These are phyloP conservation scores for Firmiana major DNA, from an alignment of 345 rosid genomes.

Conservation along the genomic window DNA sequence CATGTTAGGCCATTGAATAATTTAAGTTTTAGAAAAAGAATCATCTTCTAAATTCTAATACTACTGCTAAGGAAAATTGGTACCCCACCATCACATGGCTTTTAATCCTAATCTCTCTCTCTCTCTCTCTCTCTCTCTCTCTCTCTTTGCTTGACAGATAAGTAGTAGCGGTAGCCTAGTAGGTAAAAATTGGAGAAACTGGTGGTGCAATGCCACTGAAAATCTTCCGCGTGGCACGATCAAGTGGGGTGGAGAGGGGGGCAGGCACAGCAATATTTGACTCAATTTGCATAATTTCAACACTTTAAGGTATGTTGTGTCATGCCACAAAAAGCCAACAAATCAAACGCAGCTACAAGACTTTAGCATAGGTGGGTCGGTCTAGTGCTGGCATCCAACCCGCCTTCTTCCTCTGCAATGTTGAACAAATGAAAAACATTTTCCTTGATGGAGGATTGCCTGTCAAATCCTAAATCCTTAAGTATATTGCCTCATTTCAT, in stretches of 20 bases:
- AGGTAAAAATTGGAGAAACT: constrained; percentile 6
- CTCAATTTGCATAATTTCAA: constrained; percentile 5
- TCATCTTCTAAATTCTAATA: not conserved
- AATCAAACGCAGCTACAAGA: not conserved
- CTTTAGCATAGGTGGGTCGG: not conserved
- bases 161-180: not conserved
- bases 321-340: constrained; percentile 7
- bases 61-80: not conserved
- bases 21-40: not conserved
- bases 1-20: constrained; percentile 8
- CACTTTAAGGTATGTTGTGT: not conserved
- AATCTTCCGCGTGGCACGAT: constrained; percentile 13
- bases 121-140: not conserved
- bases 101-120: not conserved
- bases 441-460: not conserved
- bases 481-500: not conserved
- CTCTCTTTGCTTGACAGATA: too few species aligned
- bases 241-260: not conserved
- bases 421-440: not conserved
- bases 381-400: not conserved
- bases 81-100: constrained; percentile 31
- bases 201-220: not conserved
- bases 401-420: not conserved
- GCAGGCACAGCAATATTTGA: constrained; percentile 11
- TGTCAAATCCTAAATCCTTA: not conserved